Percentiles rank a stretch among this genome's conserved stretches.
Evolutionary conservation across 768 basidiomycete species (phyloP).

Genomic region (Leccinellum luteum): DNA sequence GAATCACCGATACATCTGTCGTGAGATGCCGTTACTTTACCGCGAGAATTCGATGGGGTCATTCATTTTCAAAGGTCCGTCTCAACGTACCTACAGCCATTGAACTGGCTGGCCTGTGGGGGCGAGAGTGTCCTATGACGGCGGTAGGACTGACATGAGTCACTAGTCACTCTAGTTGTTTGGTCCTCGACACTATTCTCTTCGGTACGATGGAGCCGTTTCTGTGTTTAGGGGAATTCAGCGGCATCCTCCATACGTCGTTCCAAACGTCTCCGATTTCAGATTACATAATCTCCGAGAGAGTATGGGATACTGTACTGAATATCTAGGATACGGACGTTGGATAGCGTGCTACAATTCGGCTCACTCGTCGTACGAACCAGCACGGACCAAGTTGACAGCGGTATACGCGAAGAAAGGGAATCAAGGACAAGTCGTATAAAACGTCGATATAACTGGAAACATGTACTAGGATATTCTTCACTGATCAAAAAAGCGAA

Average conservation of each 20-base stretch:
- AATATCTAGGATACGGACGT: not conserved
- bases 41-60: not conserved
- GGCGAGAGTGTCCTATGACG: not conserved
- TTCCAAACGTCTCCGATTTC: not conserved
- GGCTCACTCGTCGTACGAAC: not conserved
- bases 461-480: not conserved
- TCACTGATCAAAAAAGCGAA: not conserved
- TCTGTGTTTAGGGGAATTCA: not conserved
- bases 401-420: not conserved
- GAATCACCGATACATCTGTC: not conserved
- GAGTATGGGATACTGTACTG: accelerated
- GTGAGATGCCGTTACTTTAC: not conserved
- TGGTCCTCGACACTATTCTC: not conserved
- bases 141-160: not conserved
- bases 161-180: not conserved
- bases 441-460: not conserved
- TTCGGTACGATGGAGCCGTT: not conserved
- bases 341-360: not conserved
- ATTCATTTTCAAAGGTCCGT: not conserved
- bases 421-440: not conserved
- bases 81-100: not conserved
- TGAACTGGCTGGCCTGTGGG: not conserved
- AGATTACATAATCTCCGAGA: not conserved
- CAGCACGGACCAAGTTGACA: not conserved
- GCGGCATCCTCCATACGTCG: not conserved